Base-by-base conservation (phyloP, 345 rosid genomes). In the Populus alba region DNA sequence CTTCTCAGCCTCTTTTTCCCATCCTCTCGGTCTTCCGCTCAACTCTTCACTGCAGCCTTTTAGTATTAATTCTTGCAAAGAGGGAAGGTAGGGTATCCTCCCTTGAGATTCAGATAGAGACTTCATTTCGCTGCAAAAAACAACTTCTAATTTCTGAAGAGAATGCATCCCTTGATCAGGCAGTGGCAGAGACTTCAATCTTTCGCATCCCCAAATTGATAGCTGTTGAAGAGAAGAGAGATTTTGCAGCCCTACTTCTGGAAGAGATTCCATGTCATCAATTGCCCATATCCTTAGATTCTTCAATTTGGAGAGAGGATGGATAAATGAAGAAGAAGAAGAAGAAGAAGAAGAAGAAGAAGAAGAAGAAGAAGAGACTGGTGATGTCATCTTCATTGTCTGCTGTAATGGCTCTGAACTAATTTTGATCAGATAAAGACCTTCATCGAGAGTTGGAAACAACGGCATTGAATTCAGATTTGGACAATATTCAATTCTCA, bases 161-260 rank as follows among this genome's bases (percentile, higher is more conserved):
- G 47, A 43, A 43, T 12, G 49, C 49, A 43, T 43, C 49, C 49
- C 47, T 0, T 43, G 49, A 43, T 12, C 16, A 43, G 3, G 16
- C 4, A 43, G 16, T 2, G 1, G 57, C 15, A 77, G 49, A 38
- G 25, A 31, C 13, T 17, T n/a, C 23, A 77, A 20, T 29, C 8
- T 51, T 8, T 39, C 31, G 68, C 77, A 79, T 3, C 1, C 1
- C 6, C 1, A 1, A 33, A 79, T 11, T 2, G 18, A 0, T 13
- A 79, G 68, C 22, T 13, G 7, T 47, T 51, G 12, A 5, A 81
- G 73, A 31, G 73, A 76, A 76, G 69, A 31, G 33, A 81, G 73
- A 38, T 53, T 70, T 38, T 8, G 66, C 27, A 74, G 69, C 55
- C 41, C 25, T 43, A 49, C 71, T 18, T 75, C 71, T 5, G 66